Base-by-base conservation (phyloP, 148 eudicot species). In the Rhododendron griersonianum region DNA sequence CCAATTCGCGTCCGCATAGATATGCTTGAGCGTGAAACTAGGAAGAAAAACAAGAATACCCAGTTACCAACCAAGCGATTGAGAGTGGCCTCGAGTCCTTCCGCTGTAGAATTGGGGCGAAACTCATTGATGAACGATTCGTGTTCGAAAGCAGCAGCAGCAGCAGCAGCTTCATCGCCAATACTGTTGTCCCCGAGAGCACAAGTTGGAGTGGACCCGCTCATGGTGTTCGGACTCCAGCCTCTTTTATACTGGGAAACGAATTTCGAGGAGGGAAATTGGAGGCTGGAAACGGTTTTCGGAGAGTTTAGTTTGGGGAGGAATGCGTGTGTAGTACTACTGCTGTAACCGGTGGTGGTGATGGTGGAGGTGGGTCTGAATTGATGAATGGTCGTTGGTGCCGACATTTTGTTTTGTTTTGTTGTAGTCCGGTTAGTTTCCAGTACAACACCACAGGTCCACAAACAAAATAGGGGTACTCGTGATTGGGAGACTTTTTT, bases 41-140 rank as follows among this genome's bases (percentile, higher is more conserved):
- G 19, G 4, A 11, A 39, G 41, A 16, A 15, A 4, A 74, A 13
- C 30, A 47, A 59, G 44, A 57, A 33, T 3, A 53, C 57, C 57
- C 57, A 53, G 57, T 3, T 57, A 83, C 86, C 11, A 84, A 87
- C 89, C 84, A 79, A 44, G 55, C 74, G n/a, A 87, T 87, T 87
- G 74, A 87, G 90, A 87, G 89, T 89, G 85, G 78, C 73, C 78
- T 90, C 90, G 37, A 90, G 80, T 53, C 61, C 81, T 80, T 51
- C 78, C 23, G 33, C 7, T 47, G 13, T 65, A 18, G 45, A 47
- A 75, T 19, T 85, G 25, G 81, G 63, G 28, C 9, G 63, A 80
- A 84, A 86, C 28, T 21, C 84, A 45, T 83, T 25, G 44, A 39
- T 35, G 21, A 47, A 25, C 74, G 39, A 84, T 76, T 90, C 90